Base-by-base conservation (phyloP, 2,329 filamentous ascomycete genomes). In the Alternaria ethzedia region DNA sequence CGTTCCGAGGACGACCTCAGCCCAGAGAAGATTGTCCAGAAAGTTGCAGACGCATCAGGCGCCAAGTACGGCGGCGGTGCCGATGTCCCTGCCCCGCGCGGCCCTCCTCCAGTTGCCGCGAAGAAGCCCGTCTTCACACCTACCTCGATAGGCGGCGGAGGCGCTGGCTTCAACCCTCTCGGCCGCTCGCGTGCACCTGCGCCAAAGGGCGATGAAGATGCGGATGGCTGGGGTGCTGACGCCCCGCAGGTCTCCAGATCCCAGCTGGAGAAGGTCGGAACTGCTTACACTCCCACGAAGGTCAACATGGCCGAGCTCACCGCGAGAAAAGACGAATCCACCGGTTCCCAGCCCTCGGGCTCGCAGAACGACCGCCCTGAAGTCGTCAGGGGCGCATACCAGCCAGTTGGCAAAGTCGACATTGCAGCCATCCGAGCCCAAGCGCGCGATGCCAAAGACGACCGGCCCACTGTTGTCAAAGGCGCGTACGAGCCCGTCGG, bases 391-490 rank as follows among this genome's bases (percentile, higher is more conserved):
- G 96, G 96, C 47, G 91, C 87, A 15, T 99, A 99, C 80, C 93
- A 97, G 79, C 96, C 96, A 20, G 84, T 99, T 72, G 96, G 96
- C 60, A 98, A 97, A 83, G 92, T 99, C n/a, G 94, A 99, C 75
- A 98, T 99, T 81, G 91, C 91, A 23, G 94, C 93, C 41, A 91
- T 99, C 70, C 89, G 96, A 67, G 82, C 90, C 85, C 78, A 93
- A 87, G 83, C 94, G 82, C 76, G 90, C 85, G 68, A 70, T 36
- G 66, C 84, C 90, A 84, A 71, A 49, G 93, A 97, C 75, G 91
- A 97, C 70, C 87, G 94, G 59, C 96, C 96, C 4, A 88, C 91
- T 1, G 87, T 89, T 6, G 92, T 98, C 20, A 98, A 97, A 82
- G 96, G 96, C 45, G 88, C 94, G 23, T 99, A 99, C 76, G 92